Evolutionary conservation across 1,284 basidiomycete species (phyloP).

Genomic region (Malassezia slooffiae): DNA sequence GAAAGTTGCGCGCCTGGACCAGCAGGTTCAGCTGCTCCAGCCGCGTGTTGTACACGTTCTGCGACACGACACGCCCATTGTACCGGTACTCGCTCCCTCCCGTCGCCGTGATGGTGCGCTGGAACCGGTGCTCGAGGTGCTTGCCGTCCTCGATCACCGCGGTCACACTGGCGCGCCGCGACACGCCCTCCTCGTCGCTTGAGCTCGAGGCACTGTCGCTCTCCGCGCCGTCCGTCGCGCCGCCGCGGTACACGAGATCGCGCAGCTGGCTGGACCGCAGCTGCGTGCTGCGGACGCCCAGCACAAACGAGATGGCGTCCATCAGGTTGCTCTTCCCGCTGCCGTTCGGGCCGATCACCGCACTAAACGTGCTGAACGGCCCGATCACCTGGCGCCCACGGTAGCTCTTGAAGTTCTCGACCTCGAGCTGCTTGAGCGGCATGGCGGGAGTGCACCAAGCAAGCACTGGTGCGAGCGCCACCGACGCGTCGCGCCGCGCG

Average conservation of each 20-base stretch:
- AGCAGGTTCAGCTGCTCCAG: slow-evolving; percentile 62
- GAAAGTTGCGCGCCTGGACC: slow-evolving; percentile 97
- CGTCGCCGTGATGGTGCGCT: slow-evolving; percentile 68
- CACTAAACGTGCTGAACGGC: slow-evolving; percentile 84
- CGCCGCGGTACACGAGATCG: slow-evolving; percentile 92
- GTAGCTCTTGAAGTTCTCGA: slow-evolving; percentile 52
- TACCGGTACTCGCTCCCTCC: slow-evolving; percentile 57
- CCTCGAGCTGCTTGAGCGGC: slow-evolving; percentile 41
- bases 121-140: slow-evolving; percentile 75
- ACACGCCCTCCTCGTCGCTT: slow-evolving; percentile 56
- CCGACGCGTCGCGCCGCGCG: no score
- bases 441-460: no score
- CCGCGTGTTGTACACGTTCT: slow-evolving; percentile 32
- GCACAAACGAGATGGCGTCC: slow-evolving; percentile 98
- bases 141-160: slow-evolving; percentile 73
- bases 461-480: no score
- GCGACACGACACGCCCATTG: slow-evolving; percentile 31
- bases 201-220: slow-evolving; percentile 19
- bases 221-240: no score
- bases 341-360: slow-evolving; percentile 85
- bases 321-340: slow-evolving; percentile 98
- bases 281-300: slow-evolving; percentile 87
- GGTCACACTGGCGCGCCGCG: slow-evolving; percentile 84
- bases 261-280: slow-evolving; percentile 83
- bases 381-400: slow-evolving; percentile 77